Conservation (phyloP, 2,329 filamentous ascomycete species). For the Fusarium sp. region DNA sequence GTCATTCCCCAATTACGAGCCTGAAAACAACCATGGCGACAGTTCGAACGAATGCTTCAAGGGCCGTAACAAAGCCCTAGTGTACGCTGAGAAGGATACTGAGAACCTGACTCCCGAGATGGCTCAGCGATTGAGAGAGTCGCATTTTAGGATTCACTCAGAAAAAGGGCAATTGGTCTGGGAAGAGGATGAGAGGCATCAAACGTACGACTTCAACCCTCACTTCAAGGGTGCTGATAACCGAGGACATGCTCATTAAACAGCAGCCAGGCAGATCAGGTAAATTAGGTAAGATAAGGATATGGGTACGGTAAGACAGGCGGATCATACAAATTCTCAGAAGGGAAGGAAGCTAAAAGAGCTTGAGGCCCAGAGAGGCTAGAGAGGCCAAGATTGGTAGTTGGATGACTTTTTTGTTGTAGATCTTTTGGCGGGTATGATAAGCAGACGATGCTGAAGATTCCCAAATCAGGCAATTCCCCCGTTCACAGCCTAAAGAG, state of each 20-base stretch:
- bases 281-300: background rate
- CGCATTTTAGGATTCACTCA: conserved; percentile 21
- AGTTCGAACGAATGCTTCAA: conserved; percentile 42
- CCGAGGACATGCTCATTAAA: background rate
- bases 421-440: background rate
- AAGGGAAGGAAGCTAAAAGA: background rate
- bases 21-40: conserved; percentile 50
- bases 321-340: background rate
- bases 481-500: background rate
- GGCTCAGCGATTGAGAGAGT: background rate
- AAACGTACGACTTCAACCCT: conserved; percentile 36
- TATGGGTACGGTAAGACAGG: background rate
- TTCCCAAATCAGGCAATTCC: background rate
- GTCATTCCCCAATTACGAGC: conserved; percentile 46
- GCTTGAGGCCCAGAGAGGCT: background rate
- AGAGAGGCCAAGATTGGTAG: background rate
- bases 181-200: conserved; percentile 27
- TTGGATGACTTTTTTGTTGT: background rate
- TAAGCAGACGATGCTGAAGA: background rate
- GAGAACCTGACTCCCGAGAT: background rate
- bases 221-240: conserved; percentile 9
- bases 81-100: conserved; percentile 7
- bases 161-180: background rate
- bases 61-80: conserved; percentile 36
- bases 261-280: background rate